These are phyloP conservation scores for Syzygium aromaticum DNA, from an alignment of 345 rosid species.

Conservation along the genomic window DNA sequence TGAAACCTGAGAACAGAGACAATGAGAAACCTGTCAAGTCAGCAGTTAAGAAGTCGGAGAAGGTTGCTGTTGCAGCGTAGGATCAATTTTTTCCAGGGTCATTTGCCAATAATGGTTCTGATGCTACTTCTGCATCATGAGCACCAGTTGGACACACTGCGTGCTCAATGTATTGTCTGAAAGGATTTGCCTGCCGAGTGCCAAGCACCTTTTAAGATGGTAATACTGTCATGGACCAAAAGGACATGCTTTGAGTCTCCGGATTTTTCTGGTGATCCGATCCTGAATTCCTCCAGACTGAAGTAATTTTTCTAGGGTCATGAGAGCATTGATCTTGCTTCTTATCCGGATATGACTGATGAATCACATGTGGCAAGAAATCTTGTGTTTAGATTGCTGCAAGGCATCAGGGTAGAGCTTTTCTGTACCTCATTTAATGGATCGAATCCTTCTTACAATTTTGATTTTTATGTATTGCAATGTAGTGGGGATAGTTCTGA, in stretches of 20 bases:
- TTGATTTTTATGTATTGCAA: background rate
- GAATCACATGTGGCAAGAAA: background rate
- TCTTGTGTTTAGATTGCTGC: background rate
- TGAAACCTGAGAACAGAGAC: constrained; percentile 40
- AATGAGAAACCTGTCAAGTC: constrained; percentile 27
- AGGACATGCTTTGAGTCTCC: background rate
- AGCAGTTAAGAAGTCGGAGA: constrained; percentile 32
- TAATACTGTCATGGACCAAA: background rate
- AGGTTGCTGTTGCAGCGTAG: constrained; percentile 52
- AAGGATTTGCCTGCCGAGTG: background rate
- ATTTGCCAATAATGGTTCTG: background rate
- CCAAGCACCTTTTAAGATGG: background rate
- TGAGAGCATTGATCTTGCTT: background rate
- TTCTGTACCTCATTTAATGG: background rate
- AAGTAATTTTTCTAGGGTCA: background rate
- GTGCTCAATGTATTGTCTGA: background rate
- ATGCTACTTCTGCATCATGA: background rate
- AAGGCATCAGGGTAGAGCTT: background rate
- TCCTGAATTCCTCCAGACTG: background rate
- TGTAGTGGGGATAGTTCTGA: background rate
- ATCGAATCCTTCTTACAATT: background rate
- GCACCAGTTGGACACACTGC: background rate
- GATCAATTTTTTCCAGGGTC: background rate
- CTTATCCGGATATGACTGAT: background rate
- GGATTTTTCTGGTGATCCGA: background rate